A percentile compares a stretch with the other conserved stretches of the same genome.
phyloP scores from a whole-genome alignment of 768 basidiomycete genomes.

The Gymnopilus junonius region DNA sequence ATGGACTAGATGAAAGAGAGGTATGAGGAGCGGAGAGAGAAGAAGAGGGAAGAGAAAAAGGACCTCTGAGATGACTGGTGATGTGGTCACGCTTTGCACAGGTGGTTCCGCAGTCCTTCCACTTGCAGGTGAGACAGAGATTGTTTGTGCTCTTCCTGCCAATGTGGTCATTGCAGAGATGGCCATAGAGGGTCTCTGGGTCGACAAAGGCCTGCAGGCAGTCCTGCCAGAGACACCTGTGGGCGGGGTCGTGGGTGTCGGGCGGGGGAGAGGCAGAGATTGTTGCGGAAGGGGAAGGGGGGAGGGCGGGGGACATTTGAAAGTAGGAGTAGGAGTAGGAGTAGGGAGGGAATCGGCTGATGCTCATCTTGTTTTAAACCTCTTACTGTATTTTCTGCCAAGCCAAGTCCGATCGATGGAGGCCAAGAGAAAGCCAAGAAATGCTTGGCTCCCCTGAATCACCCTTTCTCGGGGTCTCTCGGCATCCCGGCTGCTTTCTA shows the following conservation, averaged over 20 bases:
- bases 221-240: slow-evolving; percentile 74
- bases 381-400: slow-evolving; percentile 23
- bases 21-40: not conserved
- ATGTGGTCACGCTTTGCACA: slow-evolving; percentile 99
- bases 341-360: slow-evolving; percentile 27
- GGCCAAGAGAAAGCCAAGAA: slow-evolving; percentile 31
- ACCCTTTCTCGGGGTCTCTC: slow-evolving; percentile 9
- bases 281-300: slow-evolving; percentile 30
- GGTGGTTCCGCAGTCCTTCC: slow-evolving; percentile 92
- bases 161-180: slow-evolving; percentile 95
- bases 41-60: slow-evolving; percentile 3
- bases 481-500: slow-evolving; percentile 12
- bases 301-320: slow-evolving; percentile 33
- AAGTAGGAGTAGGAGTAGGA: slow-evolving; percentile 22
- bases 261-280: slow-evolving; percentile 14
- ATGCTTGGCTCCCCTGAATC: slow-evolving; percentile 23
- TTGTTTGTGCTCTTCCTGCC: slow-evolving; percentile 96
- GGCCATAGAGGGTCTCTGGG: slow-evolving; percentile 88
- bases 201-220: slow-evolving; percentile 67
- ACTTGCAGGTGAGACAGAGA: slow-evolving; percentile 93
- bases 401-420: slow-evolving; percentile 25
- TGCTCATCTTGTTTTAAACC: slow-evolving; percentile 38
- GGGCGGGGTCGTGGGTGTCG: slow-evolving; percentile 18
- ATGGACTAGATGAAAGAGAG: slow-evolving; percentile 61
- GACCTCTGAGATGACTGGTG: slow-evolving; percentile 95